Base-by-base conservation (phyloP, 1,284 basidiomycete species). In the Malassezia globosa region DNA sequence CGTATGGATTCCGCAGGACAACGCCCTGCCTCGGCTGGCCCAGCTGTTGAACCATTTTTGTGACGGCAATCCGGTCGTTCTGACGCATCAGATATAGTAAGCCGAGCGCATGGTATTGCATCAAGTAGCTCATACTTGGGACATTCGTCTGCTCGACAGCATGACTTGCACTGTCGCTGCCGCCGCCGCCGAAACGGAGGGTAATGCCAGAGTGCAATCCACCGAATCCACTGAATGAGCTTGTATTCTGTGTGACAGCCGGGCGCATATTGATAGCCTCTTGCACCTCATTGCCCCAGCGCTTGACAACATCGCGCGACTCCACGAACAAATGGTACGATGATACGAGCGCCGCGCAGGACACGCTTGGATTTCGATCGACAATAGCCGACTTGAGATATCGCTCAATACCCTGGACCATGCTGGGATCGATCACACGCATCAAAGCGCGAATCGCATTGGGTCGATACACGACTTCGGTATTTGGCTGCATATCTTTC, bases 301-400 rank as follows among this genome's bases (percentile, higher is more conserved):
- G 82, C n/a, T 64, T 59, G 13, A 71, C 66, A 37, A 95, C 88
- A 56, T 95, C 85, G 65, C 87, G 86, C 5, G 94, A 87, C 55
- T 82, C 78, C 37, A 89, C 87, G 78, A 84, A 94, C 56, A 97
- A 81, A 74, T 97, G 92, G 72, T 97, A 97, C 6, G 94, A 83
- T 7, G 94, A 96, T 41, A 97, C 86, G 60, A 99, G 81, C 7
- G 94, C 88, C 23, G 92, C 89, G 19, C 89, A 90, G 5, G 92
- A 85, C 67, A 96, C 95, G 53, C 89, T 86, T 0, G 90, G 82
- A 66, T 88, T 95, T 56, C 85, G 84, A 77, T 97, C 94, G 46
- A 99, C 92, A 55, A 99, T 95, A 48, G 94, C 94, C 3, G 94
- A 87, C 74, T 96, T 97, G 80, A 96, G 97, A 80, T 95, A 96